These are phyloP conservation scores for Tolypocladium album DNA, from an alignment of 2,329 filamentous ascomycete species.

Conservation along the genomic window DNA sequence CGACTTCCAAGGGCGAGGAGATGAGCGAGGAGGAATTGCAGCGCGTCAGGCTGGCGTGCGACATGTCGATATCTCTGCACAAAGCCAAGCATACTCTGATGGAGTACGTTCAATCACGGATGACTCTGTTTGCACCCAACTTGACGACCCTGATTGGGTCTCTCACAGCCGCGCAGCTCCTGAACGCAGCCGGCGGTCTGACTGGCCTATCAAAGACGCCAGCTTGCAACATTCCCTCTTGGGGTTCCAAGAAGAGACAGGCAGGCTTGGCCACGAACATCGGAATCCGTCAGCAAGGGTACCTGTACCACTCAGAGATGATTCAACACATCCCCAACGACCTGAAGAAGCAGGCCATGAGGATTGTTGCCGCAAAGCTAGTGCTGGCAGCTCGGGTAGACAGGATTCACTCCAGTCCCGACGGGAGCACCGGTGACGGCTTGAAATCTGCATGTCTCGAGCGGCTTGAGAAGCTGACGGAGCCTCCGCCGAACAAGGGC, in stretches of 20 bases:
- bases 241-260: constrained; percentile 80
- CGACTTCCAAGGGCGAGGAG: constrained; percentile 72
- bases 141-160: constrained; percentile 84
- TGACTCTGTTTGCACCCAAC: constrained; percentile 94
- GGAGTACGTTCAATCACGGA: constrained; percentile 91
- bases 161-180: constrained; percentile 87
- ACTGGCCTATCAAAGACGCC: constrained; percentile 85
- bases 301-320: constrained; percentile 83
- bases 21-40: constrained; percentile 67
- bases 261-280: constrained; percentile 88
- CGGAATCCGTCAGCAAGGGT: constrained; percentile 83
- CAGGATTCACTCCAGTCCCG: constrained; percentile 67
- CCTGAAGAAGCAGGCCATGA: constrained; percentile 85
- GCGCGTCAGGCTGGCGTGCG: constrained; percentile 65
- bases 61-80: constrained; percentile 82
- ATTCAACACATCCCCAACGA: constrained; percentile 78
- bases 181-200: constrained; percentile 85
- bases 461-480: constrained; percentile 83
- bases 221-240: constrained; percentile 81
- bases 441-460: constrained; percentile 75
- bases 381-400: constrained; percentile 90
- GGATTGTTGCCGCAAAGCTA: constrained; percentile 87
- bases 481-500: constrained; percentile 83
- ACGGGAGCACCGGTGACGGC: constrained; percentile 74
- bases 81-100: constrained; percentile 78